Percentiles rank a stretch among this genome's conserved stretches.
Evolutionary conservation across 2,329 filamentous ascomycete genomes (phyloP).

Genomic region (Shiraia bambusicola): DNA sequence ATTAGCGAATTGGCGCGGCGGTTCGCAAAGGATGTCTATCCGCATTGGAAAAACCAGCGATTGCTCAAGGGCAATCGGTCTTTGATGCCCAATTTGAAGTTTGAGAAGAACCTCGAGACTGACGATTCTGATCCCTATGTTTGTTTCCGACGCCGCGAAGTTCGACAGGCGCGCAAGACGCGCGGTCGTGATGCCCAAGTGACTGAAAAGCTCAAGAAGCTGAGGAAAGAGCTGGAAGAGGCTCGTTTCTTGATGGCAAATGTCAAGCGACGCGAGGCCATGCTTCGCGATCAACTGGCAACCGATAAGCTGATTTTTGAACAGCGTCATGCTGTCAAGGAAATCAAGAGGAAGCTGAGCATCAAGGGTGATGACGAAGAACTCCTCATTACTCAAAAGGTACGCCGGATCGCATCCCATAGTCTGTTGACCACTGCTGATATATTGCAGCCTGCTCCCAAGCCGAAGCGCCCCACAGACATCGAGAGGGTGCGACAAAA

Average conservation of each 20-base stretch:
- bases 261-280: constrained; percentile 76
- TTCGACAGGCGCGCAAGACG: constrained; percentile 92
- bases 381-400: constrained; percentile 81
- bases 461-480: constrained; percentile 60
- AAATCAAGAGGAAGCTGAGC: constrained; percentile 81
- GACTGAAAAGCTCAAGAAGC: constrained; percentile 88
- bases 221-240: constrained; percentile 88
- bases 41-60: constrained; percentile 80
- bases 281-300: constrained; percentile 74
- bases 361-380: constrained; percentile 95
- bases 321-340: constrained; percentile 77
- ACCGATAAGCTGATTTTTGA: constrained; percentile 79
- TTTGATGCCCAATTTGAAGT: constrained; percentile 80
- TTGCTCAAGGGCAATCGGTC: constrained; percentile 67
- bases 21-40: constrained; percentile 78
- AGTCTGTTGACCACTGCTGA: constrained; percentile 25
- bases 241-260: constrained; percentile 77
- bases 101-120: constrained; percentile 89
- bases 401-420: constrained; percentile 47
- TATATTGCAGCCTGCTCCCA: constrained; percentile 36
- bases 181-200: constrained; percentile 90
- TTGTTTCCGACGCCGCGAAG: constrained; percentile 93
- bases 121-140: constrained; percentile 97
- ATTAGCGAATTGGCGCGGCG: constrained; percentile 56
- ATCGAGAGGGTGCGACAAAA: constrained; percentile 64